Evolutionary conservation across 768 basidiomycete species (phyloP).

Genomic region (Amanita subjunquillea): DNA sequence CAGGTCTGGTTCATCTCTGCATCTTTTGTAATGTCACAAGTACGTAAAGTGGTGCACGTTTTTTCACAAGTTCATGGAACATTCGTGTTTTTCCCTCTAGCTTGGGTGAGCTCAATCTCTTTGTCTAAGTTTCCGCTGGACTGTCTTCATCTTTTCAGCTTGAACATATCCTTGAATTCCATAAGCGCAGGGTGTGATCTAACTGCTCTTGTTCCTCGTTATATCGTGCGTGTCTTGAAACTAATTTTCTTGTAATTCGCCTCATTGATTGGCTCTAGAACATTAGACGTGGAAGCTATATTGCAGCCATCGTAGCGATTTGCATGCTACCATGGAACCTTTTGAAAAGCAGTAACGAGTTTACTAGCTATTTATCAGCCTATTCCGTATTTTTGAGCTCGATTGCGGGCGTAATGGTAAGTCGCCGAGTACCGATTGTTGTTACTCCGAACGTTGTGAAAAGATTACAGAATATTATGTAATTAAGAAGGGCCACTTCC

Average conservation of each 20-base stretch:
- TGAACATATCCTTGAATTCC: conserved; percentile 77
- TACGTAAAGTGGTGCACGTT: conserved; percentile 10
- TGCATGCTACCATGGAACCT: conserved; percentile 74
- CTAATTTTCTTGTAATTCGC: background rate
- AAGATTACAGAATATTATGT: conserved; percentile 60
- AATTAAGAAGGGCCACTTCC: conserved; percentile 50
- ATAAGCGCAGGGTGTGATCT: conserved; percentile 77
- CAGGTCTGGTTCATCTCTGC: conserved; percentile 72
- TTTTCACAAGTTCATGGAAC: background rate
- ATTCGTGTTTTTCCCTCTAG: background rate
- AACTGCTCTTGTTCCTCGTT: conserved; percentile 68
- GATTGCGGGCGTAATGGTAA: conserved; percentile 71
- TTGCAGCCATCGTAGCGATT: conserved; percentile 67
- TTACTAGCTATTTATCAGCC: conserved; percentile 73
- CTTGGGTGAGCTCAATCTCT: conserved; percentile 2
- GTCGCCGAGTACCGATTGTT: conserved; percentile 7
- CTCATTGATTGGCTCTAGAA: conserved; percentile 29
- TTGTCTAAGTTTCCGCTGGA: background rate
- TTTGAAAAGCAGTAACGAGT: conserved; percentile 60
- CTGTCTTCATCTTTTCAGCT: conserved; percentile 24
- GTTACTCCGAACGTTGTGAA: background rate
- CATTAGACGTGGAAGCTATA: conserved; percentile 82
- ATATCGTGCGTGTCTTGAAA: conserved; percentile 36
- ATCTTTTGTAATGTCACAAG: conserved; percentile 73
- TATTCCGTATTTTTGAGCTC: conserved; percentile 78